Conservation (phyloP, 768 basidiomycete species). For the Phaeotremella skinneri region DNA sequence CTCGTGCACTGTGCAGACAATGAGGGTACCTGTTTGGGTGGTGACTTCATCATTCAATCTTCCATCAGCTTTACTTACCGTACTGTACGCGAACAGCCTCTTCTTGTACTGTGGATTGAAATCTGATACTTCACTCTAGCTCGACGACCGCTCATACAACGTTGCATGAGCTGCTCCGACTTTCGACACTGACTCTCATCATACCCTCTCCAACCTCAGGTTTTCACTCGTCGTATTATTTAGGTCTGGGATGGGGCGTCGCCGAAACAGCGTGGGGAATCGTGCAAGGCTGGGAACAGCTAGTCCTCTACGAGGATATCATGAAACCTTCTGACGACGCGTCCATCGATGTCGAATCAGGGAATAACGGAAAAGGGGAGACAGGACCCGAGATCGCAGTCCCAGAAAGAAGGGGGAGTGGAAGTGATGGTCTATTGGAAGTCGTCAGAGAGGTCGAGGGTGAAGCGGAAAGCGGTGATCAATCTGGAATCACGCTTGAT, state of each 20-base stretch:
- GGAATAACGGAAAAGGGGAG: background rate
- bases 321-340: slow-evolving; percentile 24
- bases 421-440: background rate
- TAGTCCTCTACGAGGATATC: slow-evolving; percentile 45
- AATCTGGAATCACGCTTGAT: slow-evolving; percentile 6
- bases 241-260: slow-evolving; percentile 49
- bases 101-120: background rate
- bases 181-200: slow-evolving; percentile 39
- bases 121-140: slow-evolving; percentile 12
- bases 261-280: slow-evolving; percentile 50
- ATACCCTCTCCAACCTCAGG: slow-evolving; percentile 38
- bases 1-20: slow-evolving; percentile 42
- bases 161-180: slow-evolving; percentile 43
- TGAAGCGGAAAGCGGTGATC: slow-evolving; percentile 16
- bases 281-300: slow-evolving; percentile 46
- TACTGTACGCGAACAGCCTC: slow-evolving; percentile 19
- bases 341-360: slow-evolving; percentile 10
- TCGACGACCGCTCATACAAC: slow-evolving; percentile 43
- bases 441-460: background rate
- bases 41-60: slow-evolving; percentile 23
- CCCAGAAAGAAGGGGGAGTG: slow-evolving; percentile 8
- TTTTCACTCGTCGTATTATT: slow-evolving; percentile 48
- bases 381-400: background rate
- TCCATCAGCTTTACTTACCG: slow-evolving; percentile 15
- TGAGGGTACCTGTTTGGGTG: slow-evolving; percentile 41